Evolutionary conservation across 1,284 basidiomycete species (phyloP), one percentile per base, ranked within the genome.

Genomic region (Fistulina hepatica): DNA sequence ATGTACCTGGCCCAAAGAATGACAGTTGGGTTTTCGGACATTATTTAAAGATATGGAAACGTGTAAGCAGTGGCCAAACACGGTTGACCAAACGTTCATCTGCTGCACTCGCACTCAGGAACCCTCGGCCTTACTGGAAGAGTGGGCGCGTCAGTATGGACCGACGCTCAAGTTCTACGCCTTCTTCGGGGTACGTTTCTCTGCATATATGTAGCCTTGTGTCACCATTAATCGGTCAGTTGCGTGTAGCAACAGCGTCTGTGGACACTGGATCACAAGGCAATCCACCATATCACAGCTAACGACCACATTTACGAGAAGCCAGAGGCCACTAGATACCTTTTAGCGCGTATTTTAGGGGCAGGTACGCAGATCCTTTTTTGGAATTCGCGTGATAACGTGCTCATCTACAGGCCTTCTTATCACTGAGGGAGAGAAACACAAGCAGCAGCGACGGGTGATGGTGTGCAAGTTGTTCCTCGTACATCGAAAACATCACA

Each of bases 231-330:
- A 27, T 27, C 12, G 28, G 28, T 19, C 28, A 19, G 4, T 16
- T 9, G 6, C 3, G 15, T 5, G 19, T 31, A 31, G 28, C 15
- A 13, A 31, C 15, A 31, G 15, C 28, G 28, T 19, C 15, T n/a
- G n/a, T 20, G 25, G 15, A 38, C 40, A 1, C 16, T 37, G 5
- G 45, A 46, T 24, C 12, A 37, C 13, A 44, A 40, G 21, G 45
- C 45, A 2, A 9, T 46, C 8, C 23, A 16, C 21, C 45, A 42
- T 20, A 42, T 46, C 6, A 19, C 42, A 9, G 24, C 27, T 16
- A 36, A 45, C 12, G 27, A 19, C 16, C 24, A 23, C 3, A 13
- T 44, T 2, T 46, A 46, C 16, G 31, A 41, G 27, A 41, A 37
- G 37, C 6, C 37, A 3, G 20, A 35, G 20, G 21, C 30, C 9